These are phyloP conservation scores for Persicaria tinctoria DNA, from an alignment of 148 eudicot species.

Conservation along the genomic window DNA sequence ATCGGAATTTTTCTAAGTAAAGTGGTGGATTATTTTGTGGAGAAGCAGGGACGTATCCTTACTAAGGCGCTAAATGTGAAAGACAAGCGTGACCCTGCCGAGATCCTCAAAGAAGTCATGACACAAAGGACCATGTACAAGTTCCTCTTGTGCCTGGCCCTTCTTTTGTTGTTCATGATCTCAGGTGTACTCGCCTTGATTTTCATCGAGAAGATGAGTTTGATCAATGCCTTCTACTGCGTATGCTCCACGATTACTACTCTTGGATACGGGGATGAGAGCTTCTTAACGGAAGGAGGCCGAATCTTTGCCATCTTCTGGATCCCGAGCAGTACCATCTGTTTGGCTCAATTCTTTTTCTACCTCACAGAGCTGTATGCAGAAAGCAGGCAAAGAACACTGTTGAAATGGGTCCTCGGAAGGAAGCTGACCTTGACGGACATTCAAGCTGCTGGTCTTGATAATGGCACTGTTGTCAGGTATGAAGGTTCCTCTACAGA, in stretches of 20 bases:
- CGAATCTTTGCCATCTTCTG: constrained; percentile 66
- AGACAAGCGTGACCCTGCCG: constrained; percentile 23
- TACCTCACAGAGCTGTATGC: constrained; percentile 58
- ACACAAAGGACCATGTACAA: constrained; percentile 48
- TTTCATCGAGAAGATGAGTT: constrained; percentile 33
- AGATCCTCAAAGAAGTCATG: constrained; percentile 47
- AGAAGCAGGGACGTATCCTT: constrained; percentile 43
- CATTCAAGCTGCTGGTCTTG: constrained; percentile 40
- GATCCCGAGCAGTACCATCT: constrained; percentile 65
- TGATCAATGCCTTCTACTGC: constrained; percentile 62
- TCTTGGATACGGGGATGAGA: constrained; percentile 72
- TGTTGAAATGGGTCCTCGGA: constrained; percentile 48
- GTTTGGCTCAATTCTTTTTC: constrained; percentile 65
- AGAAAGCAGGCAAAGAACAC: constrained; percentile 36
- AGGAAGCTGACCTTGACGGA: constrained; percentile 48
- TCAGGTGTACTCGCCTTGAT: constrained; percentile 38
- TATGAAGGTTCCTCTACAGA: constrained; percentile 8
- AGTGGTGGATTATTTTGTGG: constrained; percentile 60
- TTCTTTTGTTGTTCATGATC: constrained; percentile 32
- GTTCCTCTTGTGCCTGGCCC: constrained; percentile 22
- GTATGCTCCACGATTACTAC: constrained; percentile 73
- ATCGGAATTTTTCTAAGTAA: constrained; percentile 59
- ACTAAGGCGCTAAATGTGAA: constrained; percentile 42
- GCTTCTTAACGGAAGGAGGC: constrained; percentile 53
- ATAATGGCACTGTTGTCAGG: constrained; percentile 52